These are phyloP conservation scores for Chlorella vulgaris DNA, from an alignment of 139 green algal species.

Conservation along the genomic window DNA sequence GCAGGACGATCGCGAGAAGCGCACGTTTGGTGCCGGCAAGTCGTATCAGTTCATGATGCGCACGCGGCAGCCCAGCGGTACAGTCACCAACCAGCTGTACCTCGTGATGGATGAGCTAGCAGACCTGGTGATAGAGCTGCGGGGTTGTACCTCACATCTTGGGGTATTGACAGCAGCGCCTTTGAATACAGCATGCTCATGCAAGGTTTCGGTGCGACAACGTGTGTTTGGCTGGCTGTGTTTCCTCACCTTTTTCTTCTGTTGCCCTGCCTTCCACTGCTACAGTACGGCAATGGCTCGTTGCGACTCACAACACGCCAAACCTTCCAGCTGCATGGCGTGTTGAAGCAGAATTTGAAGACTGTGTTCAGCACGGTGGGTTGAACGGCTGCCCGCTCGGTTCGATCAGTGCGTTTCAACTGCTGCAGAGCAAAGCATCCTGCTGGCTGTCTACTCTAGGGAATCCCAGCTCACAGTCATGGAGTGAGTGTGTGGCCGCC, in stretches of 20 bases:
- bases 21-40: slow-evolving; percentile 92
- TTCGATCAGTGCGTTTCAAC: not conserved
- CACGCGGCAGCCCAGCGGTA: slow-evolving; percentile 89
- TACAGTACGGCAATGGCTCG: slow-evolving; percentile 96
- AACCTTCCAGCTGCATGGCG: slow-evolving; percentile 97
- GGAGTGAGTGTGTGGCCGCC: too few species aligned
- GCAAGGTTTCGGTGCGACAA: too few species aligned
- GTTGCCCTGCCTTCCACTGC: not conserved
- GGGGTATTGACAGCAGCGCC: not conserved
- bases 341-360: slow-evolving; percentile 99
- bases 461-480: too few species aligned
- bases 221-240: not conserved
- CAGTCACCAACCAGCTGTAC: slow-evolving; percentile 96
- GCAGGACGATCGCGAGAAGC: slow-evolving; percentile 97
- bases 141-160: too few species aligned
- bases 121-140: slow-evolving; percentile 76
- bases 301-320: slow-evolving; percentile 98
- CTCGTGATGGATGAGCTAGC: slow-evolving; percentile 98
- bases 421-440: too few species aligned
- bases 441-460: too few species aligned
- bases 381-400: not conserved
- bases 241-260: not conserved
- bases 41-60: slow-evolving; percentile 99
- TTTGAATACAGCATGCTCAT: too few species aligned
- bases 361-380: slow-evolving; percentile 82